Percentiles rank a stretch among this genome's conserved stretches.
These are phyloP conservation scores for Salvia hispanica DNA, from an alignment of 257 asterid species.

Conservation along the genomic window DNA sequence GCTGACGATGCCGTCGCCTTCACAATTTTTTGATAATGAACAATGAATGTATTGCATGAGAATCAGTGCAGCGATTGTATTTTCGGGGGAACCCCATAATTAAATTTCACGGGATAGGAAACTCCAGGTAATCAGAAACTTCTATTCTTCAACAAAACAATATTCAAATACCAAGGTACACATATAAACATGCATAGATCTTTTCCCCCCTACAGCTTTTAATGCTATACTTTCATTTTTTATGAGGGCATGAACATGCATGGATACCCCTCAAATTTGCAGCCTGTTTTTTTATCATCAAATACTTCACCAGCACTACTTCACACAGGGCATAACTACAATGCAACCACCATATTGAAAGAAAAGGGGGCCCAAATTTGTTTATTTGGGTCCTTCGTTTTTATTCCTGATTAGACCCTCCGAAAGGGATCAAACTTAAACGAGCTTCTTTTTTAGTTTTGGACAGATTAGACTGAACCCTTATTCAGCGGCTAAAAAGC, in stretches of 20 bases:
- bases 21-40: slow-evolving; percentile 45
- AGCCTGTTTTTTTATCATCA: too few relatives aligned
- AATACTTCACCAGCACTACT: too few relatives aligned
- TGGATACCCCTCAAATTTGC: too few relatives aligned
- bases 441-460: slow-evolving; percentile 32
- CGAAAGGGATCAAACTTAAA: not conserved
- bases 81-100: slow-evolving; percentile 32
- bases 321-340: not conserved
- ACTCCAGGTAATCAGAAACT: slow-evolving; percentile 50
- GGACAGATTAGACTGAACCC: slow-evolving; percentile 33
- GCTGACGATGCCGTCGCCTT: slow-evolving; percentile 67
- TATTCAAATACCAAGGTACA: not conserved
- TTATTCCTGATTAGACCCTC: not conserved
- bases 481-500: slow-evolving; percentile 51
- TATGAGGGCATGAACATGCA: slow-evolving; percentile 17
- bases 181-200: not conserved
- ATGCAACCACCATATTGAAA: not conserved
- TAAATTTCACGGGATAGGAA: slow-evolving; percentile 47
- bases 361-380: not conserved
- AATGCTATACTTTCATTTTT: not conserved
- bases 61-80: slow-evolving; percentile 37
- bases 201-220: slow-evolving; percentile 14
- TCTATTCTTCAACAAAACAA: slow-evolving; percentile 42
- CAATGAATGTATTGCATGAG: slow-evolving; percentile 35
- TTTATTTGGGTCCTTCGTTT: not conserved